These are phyloP conservation scores for Elongisporangium senticosum DNA, from an alignment of 352 stramenopile genomes.

Conservation along the genomic window DNA sequence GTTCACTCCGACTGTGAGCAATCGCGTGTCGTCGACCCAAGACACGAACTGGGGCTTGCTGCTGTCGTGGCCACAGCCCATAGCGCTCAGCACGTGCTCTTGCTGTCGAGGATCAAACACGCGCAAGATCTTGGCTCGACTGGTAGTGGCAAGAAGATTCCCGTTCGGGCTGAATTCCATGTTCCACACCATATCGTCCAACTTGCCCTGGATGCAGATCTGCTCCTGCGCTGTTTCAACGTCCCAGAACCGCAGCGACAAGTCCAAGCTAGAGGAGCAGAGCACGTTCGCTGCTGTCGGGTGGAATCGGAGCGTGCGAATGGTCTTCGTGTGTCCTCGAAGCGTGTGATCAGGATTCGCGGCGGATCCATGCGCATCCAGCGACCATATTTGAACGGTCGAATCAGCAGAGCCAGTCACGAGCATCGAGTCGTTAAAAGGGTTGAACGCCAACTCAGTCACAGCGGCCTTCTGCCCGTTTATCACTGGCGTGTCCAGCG, in stretches of 20 bases:
- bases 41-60: constrained; percentile 64
- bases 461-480: constrained; percentile 68
- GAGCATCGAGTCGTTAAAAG: constrained; percentile 46
- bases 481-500: constrained; percentile 26
- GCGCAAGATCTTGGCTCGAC: constrained; percentile 61
- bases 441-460: constrained; percentile 56
- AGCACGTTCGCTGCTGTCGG: constrained; percentile 57
- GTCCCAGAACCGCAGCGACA: constrained; percentile 75
- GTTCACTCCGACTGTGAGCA: constrained; percentile 58
- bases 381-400: constrained; percentile 58
- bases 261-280: constrained; percentile 47
- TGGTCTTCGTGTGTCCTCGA: constrained; percentile 38
- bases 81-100: constrained; percentile 42
- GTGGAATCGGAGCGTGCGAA: constrained; percentile 65
- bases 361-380: constrained; percentile 11
- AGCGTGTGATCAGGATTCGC: constrained; percentile 20
- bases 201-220: constrained; percentile 34
- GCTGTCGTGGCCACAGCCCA: constrained; percentile 68
- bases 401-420: constrained; percentile 53
- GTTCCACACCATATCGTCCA: constrained; percentile 76
- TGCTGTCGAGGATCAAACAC: constrained; percentile 62
- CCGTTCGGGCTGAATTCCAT: constrained; percentile 65
- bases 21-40: constrained; percentile 34
- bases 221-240: constrained; percentile 44
- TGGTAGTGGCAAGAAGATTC: constrained; percentile 55